phyloP scores from a whole-genome alignment of 1,139 yeast genomes.

The Sugiyamaella neomexicana region DNA sequence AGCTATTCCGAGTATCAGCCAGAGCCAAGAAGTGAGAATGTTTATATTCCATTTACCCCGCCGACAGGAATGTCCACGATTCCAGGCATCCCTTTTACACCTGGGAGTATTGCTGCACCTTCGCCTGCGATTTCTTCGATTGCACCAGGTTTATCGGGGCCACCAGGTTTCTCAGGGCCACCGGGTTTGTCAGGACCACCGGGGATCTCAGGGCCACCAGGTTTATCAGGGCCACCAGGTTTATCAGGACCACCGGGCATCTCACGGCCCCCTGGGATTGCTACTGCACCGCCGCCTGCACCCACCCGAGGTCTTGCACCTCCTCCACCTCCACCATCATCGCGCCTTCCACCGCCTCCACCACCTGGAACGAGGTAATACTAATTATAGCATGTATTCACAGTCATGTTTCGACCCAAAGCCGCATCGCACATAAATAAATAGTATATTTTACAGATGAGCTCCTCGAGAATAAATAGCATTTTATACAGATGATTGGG shows the following conservation, averaged over 20 bases:
- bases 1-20: slow-evolving; percentile 19
- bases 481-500: background rate
- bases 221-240: slow-evolving; percentile 30
- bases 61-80: slow-evolving; percentile 20
- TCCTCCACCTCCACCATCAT: slow-evolving; percentile 23
- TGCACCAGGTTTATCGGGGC: slow-evolving; percentile 19
- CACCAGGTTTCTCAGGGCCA: slow-evolving; percentile 22
- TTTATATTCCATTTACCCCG: slow-evolving; percentile 10
- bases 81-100: slow-evolving; percentile 19
- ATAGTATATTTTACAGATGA: background rate
- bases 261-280: slow-evolving; percentile 30
- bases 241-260: slow-evolving; percentile 30
- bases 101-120: slow-evolving; percentile 9
- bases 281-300: slow-evolving; percentile 25
- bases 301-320: slow-evolving; percentile 23
- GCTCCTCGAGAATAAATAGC: background rate
- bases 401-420: no score
- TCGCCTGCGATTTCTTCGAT: slow-evolving; percentile 19
- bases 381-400: no score
- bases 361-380: slow-evolving; percentile 21
- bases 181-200: slow-evolving; percentile 29
- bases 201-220: slow-evolving; percentile 18
- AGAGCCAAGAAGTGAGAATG: slow-evolving; percentile 6
- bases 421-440: background rate
- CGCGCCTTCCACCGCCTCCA: slow-evolving; percentile 18